These are phyloP conservation scores for Saccharomyces hybrid DNA, from an alignment of 1,139 yeast species.

Conservation along the genomic window DNA sequence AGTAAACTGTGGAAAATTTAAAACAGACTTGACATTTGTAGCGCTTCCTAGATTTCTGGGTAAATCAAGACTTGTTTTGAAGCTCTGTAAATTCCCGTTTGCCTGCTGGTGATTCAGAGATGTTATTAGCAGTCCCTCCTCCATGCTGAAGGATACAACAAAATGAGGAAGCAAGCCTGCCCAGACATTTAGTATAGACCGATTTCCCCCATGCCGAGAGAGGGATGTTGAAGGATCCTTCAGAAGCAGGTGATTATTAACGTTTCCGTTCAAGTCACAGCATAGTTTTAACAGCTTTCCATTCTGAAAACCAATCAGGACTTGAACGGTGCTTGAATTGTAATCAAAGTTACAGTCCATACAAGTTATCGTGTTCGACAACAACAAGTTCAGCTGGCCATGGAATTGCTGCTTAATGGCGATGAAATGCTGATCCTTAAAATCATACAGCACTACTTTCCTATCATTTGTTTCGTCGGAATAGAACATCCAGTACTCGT, in stretches of 20 bases:
- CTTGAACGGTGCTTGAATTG: neutral
- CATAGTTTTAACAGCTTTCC: neutral
- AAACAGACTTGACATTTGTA: neutral
- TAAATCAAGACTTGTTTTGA: neutral
- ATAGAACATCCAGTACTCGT: neutral
- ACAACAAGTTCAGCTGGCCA: neutral
- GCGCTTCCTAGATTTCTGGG: neutral
- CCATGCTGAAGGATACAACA: slow-evolving; percentile 1
- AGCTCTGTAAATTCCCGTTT: neutral
- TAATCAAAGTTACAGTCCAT: neutral
- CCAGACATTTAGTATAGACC: neutral
- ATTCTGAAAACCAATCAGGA: neutral
- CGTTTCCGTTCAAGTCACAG: neutral
- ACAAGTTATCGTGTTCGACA: neutral
- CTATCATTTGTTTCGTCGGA: neutral
- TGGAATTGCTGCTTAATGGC: neutral
- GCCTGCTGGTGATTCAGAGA: neutral
- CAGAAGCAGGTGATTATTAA: neutral
- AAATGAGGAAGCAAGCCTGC: slow-evolving; percentile 2
- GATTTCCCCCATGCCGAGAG: neutral
- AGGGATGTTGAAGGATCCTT: slow-evolving; percentile 1
- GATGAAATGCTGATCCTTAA: neutral
- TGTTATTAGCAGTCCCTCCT: slow-evolving; percentile 3
- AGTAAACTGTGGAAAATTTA: slow-evolving; percentile 3
- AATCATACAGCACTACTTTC: neutral